Evolutionary conservation across 768 basidiomycete genomes (phyloP).

Genomic region (Pleurotus tuoliensis): DNA sequence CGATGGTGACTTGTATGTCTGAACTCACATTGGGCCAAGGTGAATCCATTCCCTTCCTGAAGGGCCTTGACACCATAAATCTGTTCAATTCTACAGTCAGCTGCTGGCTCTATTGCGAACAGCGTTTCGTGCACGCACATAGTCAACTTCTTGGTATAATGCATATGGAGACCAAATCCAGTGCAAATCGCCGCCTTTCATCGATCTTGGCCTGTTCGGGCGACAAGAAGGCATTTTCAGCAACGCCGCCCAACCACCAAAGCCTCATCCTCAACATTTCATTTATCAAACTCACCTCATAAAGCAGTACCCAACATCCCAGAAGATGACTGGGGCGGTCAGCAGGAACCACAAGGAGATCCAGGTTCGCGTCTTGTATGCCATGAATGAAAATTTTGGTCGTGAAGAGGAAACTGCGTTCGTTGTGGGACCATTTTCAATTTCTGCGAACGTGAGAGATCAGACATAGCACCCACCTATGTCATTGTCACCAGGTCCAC

Average conservation of each 20-base stretch:
- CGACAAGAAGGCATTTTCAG: neutral
- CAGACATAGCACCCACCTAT: too few relatives aligned
- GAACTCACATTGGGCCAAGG: slow-evolving; percentile 77
- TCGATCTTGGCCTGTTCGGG: slow-evolving; percentile 67
- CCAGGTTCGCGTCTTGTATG: slow-evolving; percentile 51
- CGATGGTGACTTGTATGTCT: neutral
- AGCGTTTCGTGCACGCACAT: slow-evolving; percentile 18
- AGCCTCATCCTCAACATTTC: too few relatives aligned
- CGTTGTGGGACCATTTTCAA: neutral
- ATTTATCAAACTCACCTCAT: slow-evolving; percentile 49
- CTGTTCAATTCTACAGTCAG: slow-evolving; percentile 25
- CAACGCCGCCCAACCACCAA: too few relatives aligned
- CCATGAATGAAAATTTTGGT: slow-evolving; percentile 27
- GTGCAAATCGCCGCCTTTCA: slow-evolving; percentile 84
- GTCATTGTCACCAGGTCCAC: too few relatives aligned
- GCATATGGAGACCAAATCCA: slow-evolving; percentile 90
- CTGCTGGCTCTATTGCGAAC: too few relatives aligned
- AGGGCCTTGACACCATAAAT: slow-evolving; percentile 71
- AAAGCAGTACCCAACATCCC: slow-evolving; percentile 83
- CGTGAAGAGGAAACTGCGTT: neutral
- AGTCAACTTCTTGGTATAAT: slow-evolving; percentile 60
- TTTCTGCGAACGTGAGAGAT: neutral
- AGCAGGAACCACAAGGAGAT: slow-evolving; percentile 68
- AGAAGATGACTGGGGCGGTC: slow-evolving; percentile 59
- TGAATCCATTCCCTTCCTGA: slow-evolving; percentile 70